Percentiles rank a stretch among this genome's conserved stretches.
Evolutionary conservation across 176 grass and related monocot genomes (phyloP).

Genomic region (Eragrostis curvula): DNA sequence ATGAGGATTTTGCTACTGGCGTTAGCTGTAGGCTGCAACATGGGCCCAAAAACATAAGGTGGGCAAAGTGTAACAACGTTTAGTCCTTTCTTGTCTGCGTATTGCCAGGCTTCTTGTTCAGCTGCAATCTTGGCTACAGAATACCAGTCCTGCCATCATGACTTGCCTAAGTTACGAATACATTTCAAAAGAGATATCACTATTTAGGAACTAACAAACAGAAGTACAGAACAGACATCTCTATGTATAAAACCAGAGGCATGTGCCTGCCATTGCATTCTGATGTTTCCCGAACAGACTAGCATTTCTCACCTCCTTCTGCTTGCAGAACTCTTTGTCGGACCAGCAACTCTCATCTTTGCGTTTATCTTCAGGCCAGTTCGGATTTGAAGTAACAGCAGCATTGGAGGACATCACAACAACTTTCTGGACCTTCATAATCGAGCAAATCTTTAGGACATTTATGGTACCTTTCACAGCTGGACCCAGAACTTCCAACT

Average conservation of each 20-base stretch:
- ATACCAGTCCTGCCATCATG: slow-evolving; percentile 50
- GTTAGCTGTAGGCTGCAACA: slow-evolving; percentile 49
- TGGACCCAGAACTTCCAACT: slow-evolving; percentile 45
- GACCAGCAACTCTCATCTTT: slow-evolving; percentile 59
- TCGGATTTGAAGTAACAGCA: slow-evolving; percentile 47
- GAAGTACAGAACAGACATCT: no score
- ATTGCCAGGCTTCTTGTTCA: slow-evolving; percentile 44
- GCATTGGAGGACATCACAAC: slow-evolving; percentile 47
- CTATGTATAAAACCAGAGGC: no score
- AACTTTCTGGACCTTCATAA: slow-evolving; percentile 46
- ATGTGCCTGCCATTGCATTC: no score
- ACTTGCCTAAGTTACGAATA: no score
- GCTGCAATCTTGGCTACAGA: slow-evolving; percentile 51
- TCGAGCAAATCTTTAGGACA: slow-evolving; percentile 42
- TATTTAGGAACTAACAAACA: no score
- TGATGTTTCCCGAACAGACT: no score
- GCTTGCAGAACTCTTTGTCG: slow-evolving; percentile 38
- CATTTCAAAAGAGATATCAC: not conserved
- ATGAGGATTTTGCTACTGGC: slow-evolving; percentile 45
- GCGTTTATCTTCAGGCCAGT: slow-evolving; percentile 34
- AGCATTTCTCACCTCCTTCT: slow-evolving; percentile 31
- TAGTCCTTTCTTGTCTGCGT: slow-evolving; percentile 37
- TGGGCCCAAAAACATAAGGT: slow-evolving; percentile 44
- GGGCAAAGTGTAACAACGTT: slow-evolving; percentile 52
- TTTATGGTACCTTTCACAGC: slow-evolving; percentile 50